These are phyloP conservation scores for Patellifolia procumbens DNA, from an alignment of 179 eudicot species.

Conservation along the genomic window DNA sequence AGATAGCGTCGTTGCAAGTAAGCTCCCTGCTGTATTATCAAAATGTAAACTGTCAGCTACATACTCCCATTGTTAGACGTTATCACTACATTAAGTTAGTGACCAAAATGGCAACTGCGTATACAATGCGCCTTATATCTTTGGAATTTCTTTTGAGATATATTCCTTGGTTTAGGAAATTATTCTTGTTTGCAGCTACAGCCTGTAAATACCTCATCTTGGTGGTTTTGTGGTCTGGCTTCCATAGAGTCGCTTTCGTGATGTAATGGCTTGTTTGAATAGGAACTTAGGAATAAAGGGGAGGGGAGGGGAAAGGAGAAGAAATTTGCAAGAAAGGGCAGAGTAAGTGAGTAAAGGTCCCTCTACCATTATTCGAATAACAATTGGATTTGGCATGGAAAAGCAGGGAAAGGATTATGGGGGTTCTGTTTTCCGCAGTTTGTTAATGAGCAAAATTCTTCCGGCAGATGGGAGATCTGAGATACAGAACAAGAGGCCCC, in stretches of 20 bases:
- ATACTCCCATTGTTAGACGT: not conserved
- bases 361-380: no score
- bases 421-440: no score
- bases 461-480: no score
- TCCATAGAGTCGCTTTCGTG: not conserved
- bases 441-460: no score
- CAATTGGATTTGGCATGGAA: no score
- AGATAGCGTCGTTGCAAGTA: constrained; percentile 64
- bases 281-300: no score
- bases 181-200: not conserved
- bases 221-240: not conserved
- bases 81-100: not conserved
- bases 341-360: no score
- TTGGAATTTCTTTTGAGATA: not conserved
- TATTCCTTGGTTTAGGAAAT: not conserved
- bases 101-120: not conserved
- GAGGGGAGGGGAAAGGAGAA: no score
- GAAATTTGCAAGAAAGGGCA: no score
- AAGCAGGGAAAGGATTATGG: no score
- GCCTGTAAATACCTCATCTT: not conserved
- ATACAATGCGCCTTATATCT: not conserved
- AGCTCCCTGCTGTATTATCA: constrained; percentile 8
- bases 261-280: no score
- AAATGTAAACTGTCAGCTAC: not conserved
- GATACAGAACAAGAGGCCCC: no score